These are phyloP conservation scores for Dothideomycetidae sp. DNA, from an alignment of 2,329 filamentous ascomycete genomes.

Conservation along the genomic window DNA sequence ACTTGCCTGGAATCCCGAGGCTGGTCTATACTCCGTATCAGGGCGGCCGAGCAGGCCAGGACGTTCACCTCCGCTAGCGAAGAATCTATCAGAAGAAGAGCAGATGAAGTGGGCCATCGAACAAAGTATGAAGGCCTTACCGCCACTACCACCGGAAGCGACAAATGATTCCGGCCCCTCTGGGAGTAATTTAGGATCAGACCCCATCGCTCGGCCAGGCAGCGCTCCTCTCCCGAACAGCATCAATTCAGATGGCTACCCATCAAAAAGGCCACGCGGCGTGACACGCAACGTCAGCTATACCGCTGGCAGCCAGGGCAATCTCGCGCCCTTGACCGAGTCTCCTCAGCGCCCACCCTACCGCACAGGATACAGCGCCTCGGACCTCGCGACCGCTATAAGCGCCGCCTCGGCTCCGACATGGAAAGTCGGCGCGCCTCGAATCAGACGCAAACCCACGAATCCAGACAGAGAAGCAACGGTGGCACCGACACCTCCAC, in stretches of 20 bases:
- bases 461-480: not conserved
- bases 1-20: slow-evolving; percentile 24
- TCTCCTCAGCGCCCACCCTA: slow-evolving; percentile 2
- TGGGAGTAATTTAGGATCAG: not conserved
- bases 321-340: slow-evolving; percentile 1
- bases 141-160: slow-evolving; percentile 1
- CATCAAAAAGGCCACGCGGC: slow-evolving; percentile 1
- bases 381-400: slow-evolving; percentile 3
- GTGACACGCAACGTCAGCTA: slow-evolving; percentile 2
- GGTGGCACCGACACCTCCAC: not conserved
- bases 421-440: slow-evolving; percentile 1
- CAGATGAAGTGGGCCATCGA: slow-evolving; percentile 25
- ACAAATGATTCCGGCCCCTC: slow-evolving; percentile 2
- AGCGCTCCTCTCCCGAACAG: slow-evolving; percentile 7
- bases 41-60: not conserved
- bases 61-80: slow-evolving; percentile 9
- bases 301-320: not conserved
- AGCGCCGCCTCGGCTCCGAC: slow-evolving; percentile 1
- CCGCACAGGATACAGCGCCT: not conserved
- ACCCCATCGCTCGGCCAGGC: slow-evolving; percentile 1
- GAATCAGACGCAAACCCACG: slow-evolving; percentile 4
- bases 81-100: slow-evolving; percentile 20
- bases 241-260: not conserved
- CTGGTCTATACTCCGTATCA: slow-evolving; percentile 20
- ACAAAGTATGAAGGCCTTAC: slow-evolving; percentile 16